These are phyloP conservation scores for Fraxinus americana DNA, from an alignment of 257 asterid genomes.

Conservation along the genomic window DNA sequence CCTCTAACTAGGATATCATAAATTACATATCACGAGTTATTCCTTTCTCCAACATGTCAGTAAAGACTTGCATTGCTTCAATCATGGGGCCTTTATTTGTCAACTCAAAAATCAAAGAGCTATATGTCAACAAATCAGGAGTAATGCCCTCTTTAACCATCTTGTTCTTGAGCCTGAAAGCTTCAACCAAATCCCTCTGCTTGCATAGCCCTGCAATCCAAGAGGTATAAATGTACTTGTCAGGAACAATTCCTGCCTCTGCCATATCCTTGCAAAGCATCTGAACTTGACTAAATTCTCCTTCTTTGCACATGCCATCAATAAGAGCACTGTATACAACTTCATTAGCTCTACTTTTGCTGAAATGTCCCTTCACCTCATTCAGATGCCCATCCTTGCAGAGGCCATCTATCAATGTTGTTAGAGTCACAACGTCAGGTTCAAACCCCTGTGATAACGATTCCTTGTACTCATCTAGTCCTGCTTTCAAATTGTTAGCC, in stretches of 20 bases:
- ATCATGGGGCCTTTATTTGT: conserved; percentile 26
- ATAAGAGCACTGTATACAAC: conserved; percentile 25
- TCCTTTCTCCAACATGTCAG: conserved; percentile 27
- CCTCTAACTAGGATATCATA: conserved; percentile 28
- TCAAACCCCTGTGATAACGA: conserved; percentile 17
- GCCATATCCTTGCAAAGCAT: conserved; percentile 25
- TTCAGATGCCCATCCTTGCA: conserved; percentile 26
- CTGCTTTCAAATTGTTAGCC: conserved; percentile 21
- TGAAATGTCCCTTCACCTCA: conserved; percentile 22
- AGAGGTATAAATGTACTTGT: conserved; percentile 28
- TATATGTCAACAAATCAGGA: conserved; percentile 26
- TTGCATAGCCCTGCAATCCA: conserved; percentile 33
- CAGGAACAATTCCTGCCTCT: conserved; percentile 28
- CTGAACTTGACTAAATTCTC: conserved; percentile 24
- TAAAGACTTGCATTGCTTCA: conserved; percentile 28
- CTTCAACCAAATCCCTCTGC: conserved; percentile 27
- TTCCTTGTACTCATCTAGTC: conserved; percentile 25
- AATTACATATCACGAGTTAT: conserved; percentile 19
- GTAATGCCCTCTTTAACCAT: conserved; percentile 14
- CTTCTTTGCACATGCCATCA: conserved; percentile 26
- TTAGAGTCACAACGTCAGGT: conserved; percentile 24
- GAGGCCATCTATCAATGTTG: conserved; percentile 28
- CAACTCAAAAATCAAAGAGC: conserved; percentile 30
- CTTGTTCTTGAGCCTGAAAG: conserved; percentile 24
- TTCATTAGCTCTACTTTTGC: conserved; percentile 25